A percentile compares a stretch with the other conserved stretches of the same genome.
These are phyloP conservation scores for Salix exigua DNA, from an alignment of 345 rosid genomes.

Conservation along the genomic window DNA sequence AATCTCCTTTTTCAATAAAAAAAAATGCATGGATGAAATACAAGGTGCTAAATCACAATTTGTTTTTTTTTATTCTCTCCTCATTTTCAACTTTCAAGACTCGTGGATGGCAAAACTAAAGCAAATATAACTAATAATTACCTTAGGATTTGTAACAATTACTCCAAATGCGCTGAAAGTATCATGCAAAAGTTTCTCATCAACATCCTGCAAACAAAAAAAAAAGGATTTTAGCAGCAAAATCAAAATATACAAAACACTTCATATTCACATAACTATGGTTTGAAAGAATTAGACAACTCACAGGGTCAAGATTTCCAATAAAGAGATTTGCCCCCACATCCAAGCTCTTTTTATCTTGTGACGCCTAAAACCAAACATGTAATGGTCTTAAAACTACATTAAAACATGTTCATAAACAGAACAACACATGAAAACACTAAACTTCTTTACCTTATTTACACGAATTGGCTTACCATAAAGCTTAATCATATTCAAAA, in stretches of 20 bases:
- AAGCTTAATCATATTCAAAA: constrained; percentile 96
- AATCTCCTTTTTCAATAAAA: not conserved
- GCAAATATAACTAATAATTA: constrained; percentile 16
- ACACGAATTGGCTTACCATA: constrained; percentile 94
- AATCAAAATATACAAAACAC: constrained; percentile 1
- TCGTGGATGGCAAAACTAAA: not conserved
- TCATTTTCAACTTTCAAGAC: not conserved
- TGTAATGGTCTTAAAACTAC: not conserved
- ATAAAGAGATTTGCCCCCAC: constrained; percentile 98
- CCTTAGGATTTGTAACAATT: constrained; percentile 97
- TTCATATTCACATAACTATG: not conserved
- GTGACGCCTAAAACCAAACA: constrained; percentile 66
- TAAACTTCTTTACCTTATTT: constrained; percentile 59
- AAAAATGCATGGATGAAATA: not conserved
- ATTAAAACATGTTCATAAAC: not conserved
- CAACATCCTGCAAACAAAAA: constrained; percentile 77
- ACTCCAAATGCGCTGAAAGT: constrained; percentile 98
- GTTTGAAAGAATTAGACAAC: constrained; percentile 19
- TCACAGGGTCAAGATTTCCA: constrained; percentile 95
- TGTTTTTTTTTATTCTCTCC: not conserved
- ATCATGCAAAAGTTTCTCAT: constrained; percentile 92
- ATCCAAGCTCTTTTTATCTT: constrained; percentile 97
- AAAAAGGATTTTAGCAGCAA: constrained; percentile 10
- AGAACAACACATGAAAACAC: not conserved
- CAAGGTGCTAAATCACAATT: not conserved